Percentiles rank a stretch among this genome's conserved stretches.
Evolutionary conservation across 1,284 basidiomycete species (phyloP).

Genomic region (Cutaneotrichosporon mucoides): DNA sequence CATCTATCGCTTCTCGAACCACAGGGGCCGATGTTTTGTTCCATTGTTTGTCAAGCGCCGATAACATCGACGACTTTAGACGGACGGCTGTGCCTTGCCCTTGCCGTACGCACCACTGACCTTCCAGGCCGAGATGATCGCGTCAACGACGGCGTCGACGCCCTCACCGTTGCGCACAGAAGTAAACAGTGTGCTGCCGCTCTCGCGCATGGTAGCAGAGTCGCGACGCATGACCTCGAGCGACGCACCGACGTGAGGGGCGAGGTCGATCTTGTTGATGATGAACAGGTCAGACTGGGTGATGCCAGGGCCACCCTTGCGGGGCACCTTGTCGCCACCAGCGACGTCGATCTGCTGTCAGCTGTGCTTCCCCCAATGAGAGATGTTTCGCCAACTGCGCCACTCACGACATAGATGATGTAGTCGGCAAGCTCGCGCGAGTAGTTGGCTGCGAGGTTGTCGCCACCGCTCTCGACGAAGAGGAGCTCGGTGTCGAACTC

Average conservation of each 20-base stretch:
- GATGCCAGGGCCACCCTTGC: conserved; percentile 96
- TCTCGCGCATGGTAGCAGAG: conserved; percentile 85
- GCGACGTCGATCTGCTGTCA: conserved; percentile 55
- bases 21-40: no score
- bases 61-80: neutral
- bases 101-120: conserved; percentile 51
- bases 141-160: conserved; percentile 73
- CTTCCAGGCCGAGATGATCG: conserved; percentile 83
- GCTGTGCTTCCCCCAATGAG: neutral
- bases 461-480: conserved; percentile 92
- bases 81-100: conserved; percentile 10
- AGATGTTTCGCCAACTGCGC: no score
- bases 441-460: conserved; percentile 96
- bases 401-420: conserved; percentile 83
- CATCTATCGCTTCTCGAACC: no score
- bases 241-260: conserved; percentile 86
- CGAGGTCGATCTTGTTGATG: conserved; percentile 96
- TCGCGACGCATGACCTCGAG: conserved; percentile 93
- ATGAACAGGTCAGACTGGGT: conserved; percentile 85
- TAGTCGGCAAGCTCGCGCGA: conserved; percentile 94
- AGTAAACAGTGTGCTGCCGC: conserved; percentile 89
- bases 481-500: conserved; percentile 76
- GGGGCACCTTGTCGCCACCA: conserved; percentile 96
- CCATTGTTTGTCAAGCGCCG: no score
- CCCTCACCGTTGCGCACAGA: conserved; percentile 77